Evolutionary conservation across 176 grass and related monocot species (phyloP).

Genomic region (Carex myosuroides): DNA sequence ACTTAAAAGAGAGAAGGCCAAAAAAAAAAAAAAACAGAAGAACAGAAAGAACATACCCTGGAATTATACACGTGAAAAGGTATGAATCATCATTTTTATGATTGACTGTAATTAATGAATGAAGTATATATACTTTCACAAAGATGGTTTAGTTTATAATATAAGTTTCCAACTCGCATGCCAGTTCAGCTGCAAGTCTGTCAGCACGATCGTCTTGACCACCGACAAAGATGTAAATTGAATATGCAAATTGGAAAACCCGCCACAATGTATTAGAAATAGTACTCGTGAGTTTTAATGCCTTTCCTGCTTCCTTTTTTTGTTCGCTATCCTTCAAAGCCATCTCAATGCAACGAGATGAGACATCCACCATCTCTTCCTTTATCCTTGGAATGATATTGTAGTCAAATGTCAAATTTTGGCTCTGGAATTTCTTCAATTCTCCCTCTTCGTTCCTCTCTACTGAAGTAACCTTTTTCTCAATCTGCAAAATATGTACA

Average conservation of each 20-base stretch:
- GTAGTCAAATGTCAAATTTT: conserved; percentile 18
- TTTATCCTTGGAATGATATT: background rate
- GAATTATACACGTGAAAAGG: background rate
- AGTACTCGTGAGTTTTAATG: background rate
- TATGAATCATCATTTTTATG: background rate
- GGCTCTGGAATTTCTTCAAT: background rate
- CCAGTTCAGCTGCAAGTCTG: conserved; percentile 1
- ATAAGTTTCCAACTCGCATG: conserved; percentile 13
- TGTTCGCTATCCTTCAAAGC: conserved; percentile 16
- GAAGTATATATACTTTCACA: background rate
- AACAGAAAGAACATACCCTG: background rate
- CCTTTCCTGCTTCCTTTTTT: conserved; percentile 9
- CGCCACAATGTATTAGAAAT: background rate
- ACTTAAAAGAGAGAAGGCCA: no score
- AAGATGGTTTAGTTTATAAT: background rate
- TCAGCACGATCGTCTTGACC: conserved; percentile 18
- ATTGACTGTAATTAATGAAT: background rate
- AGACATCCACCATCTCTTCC: conserved; percentile 9
- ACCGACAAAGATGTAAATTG: background rate
- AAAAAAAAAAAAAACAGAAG: background rate
- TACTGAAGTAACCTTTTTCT: conserved; percentile 6
- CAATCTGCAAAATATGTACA: background rate
- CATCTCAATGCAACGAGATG: conserved; percentile 19
- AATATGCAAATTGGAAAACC: conserved; percentile 21
- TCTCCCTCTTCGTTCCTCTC: background rate